Percentiles rank a stretch among this genome's conserved stretches.
Conservation (phyloP, 2,329 filamentous ascomycete species). For the Sporothrix globosa region DNA sequence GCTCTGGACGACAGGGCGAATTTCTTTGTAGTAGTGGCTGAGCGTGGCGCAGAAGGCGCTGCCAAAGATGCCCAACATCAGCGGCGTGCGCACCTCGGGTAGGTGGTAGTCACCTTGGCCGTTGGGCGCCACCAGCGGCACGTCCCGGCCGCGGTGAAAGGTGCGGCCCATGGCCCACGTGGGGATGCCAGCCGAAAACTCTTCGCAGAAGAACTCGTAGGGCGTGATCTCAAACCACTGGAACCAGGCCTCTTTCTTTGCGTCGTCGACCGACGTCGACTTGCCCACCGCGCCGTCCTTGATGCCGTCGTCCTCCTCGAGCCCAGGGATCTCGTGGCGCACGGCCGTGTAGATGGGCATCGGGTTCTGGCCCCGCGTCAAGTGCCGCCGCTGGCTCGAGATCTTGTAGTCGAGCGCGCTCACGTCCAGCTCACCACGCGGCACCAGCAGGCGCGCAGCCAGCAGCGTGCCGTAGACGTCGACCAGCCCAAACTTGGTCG, state of each 20-base stretch:
- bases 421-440: slow-evolving; percentile 78
- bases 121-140: slow-evolving; percentile 53
- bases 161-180: slow-evolving; percentile 89
- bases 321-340: slow-evolving; percentile 85
- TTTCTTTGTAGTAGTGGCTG: slow-evolving; percentile 93
- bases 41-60: slow-evolving; percentile 95
- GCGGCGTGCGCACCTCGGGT: slow-evolving; percentile 80
- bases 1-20: slow-evolving; percentile 77
- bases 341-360: slow-evolving; percentile 96
- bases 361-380: slow-evolving; percentile 78
- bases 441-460: slow-evolving; percentile 81
- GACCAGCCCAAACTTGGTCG: slow-evolving; percentile 84
- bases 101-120: slow-evolving; percentile 60
- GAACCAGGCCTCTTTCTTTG: slow-evolving; percentile 79
- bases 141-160: slow-evolving; percentile 72
- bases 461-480: slow-evolving; percentile 90
- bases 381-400: slow-evolving; percentile 78
- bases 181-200: slow-evolving; percentile 86
- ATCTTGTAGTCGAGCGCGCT: slow-evolving; percentile 83
- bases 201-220: slow-evolving; percentile 94
- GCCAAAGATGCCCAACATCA: slow-evolving; percentile 93
- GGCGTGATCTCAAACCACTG: slow-evolving; percentile 98
- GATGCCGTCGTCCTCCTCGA: slow-evolving; percentile 46
- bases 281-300: slow-evolving; percentile 40
- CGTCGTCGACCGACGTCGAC: slow-evolving; percentile 44